A percentile compares a stretch with the other conserved stretches of the same genome.
These are phyloP conservation scores for Colletotrichum musae DNA, from an alignment of 2,329 filamentous ascomycete species.

Conservation along the genomic window DNA sequence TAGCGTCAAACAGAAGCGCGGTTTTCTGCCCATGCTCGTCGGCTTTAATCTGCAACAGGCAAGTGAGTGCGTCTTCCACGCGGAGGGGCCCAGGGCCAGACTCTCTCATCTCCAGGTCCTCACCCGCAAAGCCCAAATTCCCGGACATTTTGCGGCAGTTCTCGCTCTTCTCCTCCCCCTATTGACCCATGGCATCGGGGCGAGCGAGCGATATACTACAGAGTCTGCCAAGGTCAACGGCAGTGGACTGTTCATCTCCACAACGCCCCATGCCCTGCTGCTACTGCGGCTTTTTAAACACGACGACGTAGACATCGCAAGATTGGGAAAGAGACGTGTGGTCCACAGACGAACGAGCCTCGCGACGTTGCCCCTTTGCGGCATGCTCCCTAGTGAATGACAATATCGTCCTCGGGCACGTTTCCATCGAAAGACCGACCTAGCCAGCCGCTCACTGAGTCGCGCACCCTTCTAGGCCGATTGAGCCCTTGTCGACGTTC, in stretches of 20 bases:
- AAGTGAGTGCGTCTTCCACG: constrained; percentile 11
- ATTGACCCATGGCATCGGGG: constrained; percentile 6
- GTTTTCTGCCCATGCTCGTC: constrained; percentile 8
- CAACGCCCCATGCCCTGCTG: neutral
- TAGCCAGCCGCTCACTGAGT: constrained; percentile 16
- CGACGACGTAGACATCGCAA: constrained; percentile 4
- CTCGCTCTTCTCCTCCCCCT: constrained; percentile 20
- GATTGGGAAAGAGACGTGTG: neutral
- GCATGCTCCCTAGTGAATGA: neutral
- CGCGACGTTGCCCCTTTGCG: neutral
- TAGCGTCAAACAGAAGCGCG: constrained; percentile 30
- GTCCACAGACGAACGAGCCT: neutral
- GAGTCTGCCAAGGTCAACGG: constrained; percentile 19
- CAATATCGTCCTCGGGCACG: constrained; percentile 3
- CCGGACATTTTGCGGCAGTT: constrained; percentile 14
- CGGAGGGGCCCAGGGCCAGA: neutral
- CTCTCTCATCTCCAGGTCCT: neutral
- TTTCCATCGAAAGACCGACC: constrained; percentile 29
- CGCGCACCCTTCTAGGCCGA: constrained; percentile 10
- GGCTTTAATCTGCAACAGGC: constrained; percentile 10
- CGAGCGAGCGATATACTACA: neutral
- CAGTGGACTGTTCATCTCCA: constrained; percentile 26
- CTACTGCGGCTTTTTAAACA: constrained; percentile 6
- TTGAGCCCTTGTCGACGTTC: constrained; percentile 30
- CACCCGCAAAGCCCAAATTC: neutral